Evolutionary conservation across 2,329 filamentous ascomycete genomes (phyloP).

Genomic region (Clonostachys solani): DNA sequence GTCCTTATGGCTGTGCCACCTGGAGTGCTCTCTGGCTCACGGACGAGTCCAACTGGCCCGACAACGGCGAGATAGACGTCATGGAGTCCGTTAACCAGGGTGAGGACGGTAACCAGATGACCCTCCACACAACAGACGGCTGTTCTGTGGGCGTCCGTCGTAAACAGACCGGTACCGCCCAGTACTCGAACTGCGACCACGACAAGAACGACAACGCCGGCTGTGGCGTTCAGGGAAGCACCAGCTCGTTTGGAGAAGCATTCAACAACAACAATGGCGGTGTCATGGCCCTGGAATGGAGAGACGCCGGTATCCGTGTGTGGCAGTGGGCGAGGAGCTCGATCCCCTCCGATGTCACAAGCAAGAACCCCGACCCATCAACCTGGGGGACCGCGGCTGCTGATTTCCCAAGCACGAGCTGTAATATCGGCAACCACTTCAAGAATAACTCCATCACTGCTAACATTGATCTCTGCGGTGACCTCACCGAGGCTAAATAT

Average conservation of each 20-base stretch:
- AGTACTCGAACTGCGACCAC: conserved; percentile 44
- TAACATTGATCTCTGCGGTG: conserved; percentile 63
- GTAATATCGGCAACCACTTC: conserved; percentile 56
- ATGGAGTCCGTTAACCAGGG: conserved; percentile 55
- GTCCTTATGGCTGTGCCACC: conserved; percentile 57
- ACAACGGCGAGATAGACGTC: conserved; percentile 60
- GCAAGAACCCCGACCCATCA: conserved; percentile 51
- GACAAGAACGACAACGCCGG: conserved; percentile 48
- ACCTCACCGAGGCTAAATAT: conserved; percentile 44
- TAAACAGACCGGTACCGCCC: conserved; percentile 40
- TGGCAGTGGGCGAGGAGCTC: conserved; percentile 52
- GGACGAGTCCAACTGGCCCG: conserved; percentile 57
- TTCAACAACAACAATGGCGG: conserved; percentile 54
- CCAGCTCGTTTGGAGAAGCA: conserved; percentile 40
- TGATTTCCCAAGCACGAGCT: conserved; percentile 61
- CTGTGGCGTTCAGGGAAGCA: conserved; percentile 44
- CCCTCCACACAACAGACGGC: conserved; percentile 49
- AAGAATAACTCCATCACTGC: conserved; percentile 61
- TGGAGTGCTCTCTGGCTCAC: conserved; percentile 66
- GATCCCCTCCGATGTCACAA: conserved; percentile 48
- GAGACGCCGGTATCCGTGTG: conserved; percentile 54
- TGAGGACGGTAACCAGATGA: conserved; percentile 51
- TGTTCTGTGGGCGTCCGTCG: conserved; percentile 52
- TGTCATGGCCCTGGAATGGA: conserved; percentile 57
- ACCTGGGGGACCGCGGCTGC: conserved; percentile 59